Conservation (phyloP, 805 yeast species). For the Ogataea paradorogensis region DNA sequence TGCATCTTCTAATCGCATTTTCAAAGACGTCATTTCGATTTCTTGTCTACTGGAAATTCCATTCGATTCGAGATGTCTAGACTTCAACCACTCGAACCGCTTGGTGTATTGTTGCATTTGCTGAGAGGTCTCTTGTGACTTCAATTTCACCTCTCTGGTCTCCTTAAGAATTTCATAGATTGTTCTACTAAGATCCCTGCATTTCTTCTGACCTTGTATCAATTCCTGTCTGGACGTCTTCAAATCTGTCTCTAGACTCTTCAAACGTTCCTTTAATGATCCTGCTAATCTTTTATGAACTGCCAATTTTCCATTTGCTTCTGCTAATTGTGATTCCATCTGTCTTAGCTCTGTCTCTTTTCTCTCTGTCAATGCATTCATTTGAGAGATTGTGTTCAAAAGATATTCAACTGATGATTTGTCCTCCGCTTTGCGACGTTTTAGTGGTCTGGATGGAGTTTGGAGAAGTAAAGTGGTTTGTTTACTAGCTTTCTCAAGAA, state of each 20-base stretch:
- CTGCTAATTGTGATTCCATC: slow-evolving; percentile 7
- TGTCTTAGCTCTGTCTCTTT: slow-evolving; percentile 7
- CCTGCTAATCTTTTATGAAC: slow-evolving; percentile 6
- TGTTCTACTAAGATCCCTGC: not conserved
- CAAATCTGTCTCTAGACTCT: slow-evolving; percentile 7
- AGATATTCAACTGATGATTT: slow-evolving; percentile 21
- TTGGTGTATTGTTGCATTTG: slow-evolving; percentile 11
- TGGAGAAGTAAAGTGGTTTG: not conserved
- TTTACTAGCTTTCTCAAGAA: slow-evolving; percentile 2
- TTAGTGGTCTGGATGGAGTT: slow-evolving; percentile 3
- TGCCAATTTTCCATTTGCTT: slow-evolving; percentile 6
- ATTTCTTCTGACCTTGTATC: slow-evolving; percentile 6
- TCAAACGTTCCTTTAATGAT: slow-evolving; percentile 10
- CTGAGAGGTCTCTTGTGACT: slow-evolving; percentile 6
- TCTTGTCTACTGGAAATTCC: slow-evolving; percentile 13
- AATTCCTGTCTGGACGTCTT: slow-evolving; percentile 3
- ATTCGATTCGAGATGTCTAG: slow-evolving; percentile 8
- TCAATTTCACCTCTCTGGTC: slow-evolving; percentile 9
- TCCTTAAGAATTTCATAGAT: slow-evolving; percentile 10
- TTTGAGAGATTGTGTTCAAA: slow-evolving; percentile 16
- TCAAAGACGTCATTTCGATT: slow-evolving; percentile 32
- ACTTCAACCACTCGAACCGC: slow-evolving; percentile 17
- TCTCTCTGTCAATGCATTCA: slow-evolving; percentile 7
- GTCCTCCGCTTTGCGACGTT: slow-evolving; percentile 3
- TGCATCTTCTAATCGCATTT: slow-evolving; percentile 39